Conservation (phyloP, 2,329 filamentous ascomycete species). For the Beauveria medogensis region DNA sequence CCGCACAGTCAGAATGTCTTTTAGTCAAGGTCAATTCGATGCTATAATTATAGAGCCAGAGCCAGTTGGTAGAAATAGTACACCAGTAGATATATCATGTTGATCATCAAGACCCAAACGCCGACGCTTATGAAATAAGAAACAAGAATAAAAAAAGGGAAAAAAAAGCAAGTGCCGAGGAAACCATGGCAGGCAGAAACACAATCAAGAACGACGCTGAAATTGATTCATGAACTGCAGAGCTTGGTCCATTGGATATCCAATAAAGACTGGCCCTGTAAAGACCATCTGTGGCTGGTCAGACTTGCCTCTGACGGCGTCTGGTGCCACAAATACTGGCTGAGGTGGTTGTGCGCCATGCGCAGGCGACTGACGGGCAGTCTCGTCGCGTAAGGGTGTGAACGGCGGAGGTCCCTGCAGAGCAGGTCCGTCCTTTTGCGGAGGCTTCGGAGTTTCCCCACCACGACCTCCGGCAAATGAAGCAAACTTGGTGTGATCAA, state of each 20-base stretch:
- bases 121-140: slow-evolving; percentile 21
- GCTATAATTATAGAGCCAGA: neutral
- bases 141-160: slow-evolving; percentile 7
- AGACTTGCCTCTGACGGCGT: slow-evolving; percentile 23
- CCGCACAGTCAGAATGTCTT: neutral
- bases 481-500: slow-evolving; percentile 42
- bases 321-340: slow-evolving; percentile 46
- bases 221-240: slow-evolving; percentile 62
- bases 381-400: slow-evolving; percentile 14
- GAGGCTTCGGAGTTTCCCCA: slow-evolving; percentile 12
- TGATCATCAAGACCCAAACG: slow-evolving; percentile 17
- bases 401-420: slow-evolving; percentile 17
- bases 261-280: slow-evolving; percentile 89
- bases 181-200: slow-evolving; percentile 12
- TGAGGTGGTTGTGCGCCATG: slow-evolving; percentile 22
- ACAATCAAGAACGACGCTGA: slow-evolving; percentile 20
- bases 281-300: slow-evolving; percentile 67
- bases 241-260: slow-evolving; percentile 80
- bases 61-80: neutral
- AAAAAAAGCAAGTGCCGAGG: neutral
- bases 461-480: slow-evolving; percentile 23
- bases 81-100: neutral
- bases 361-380: slow-evolving; percentile 10
- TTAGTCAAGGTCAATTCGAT: neutral
- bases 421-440: slow-evolving; percentile 11